Percentiles rank a stretch among this genome's conserved stretches.
Evolutionary conservation across 192 early-diverging fungal species (phyloP).

Genomic region (Pilobolus umbonatus): DNA sequence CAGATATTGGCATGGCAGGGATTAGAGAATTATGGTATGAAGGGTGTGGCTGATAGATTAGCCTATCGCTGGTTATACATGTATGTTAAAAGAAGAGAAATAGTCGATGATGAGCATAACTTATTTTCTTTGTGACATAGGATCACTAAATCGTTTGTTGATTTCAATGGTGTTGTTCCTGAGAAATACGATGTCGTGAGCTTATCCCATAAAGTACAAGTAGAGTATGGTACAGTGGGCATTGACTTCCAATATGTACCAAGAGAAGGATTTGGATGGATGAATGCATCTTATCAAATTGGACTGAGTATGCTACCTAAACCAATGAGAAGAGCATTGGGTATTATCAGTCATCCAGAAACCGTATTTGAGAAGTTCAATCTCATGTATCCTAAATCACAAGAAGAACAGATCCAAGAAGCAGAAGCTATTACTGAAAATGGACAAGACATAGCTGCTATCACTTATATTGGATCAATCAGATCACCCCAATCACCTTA

Average conservation of each 20-base stretch:
- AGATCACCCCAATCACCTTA: background rate
- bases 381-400: background rate
- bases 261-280: slow-evolving; percentile 98
- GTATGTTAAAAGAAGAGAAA: no score
- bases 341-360: slow-evolving; percentile 36
- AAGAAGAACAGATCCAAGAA: no score
- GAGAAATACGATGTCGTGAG: slow-evolving; percentile 96
- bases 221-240: slow-evolving; percentile 97
- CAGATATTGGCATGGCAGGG: slow-evolving; percentile 97
- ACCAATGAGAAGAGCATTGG: slow-evolving; percentile 72
- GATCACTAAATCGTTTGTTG: slow-evolving; percentile 92
- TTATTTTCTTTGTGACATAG: slow-evolving; percentile 16
- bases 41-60: slow-evolving; percentile 64
- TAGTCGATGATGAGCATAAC: background rate
- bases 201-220: slow-evolving; percentile 85
- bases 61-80: slow-evolving; percentile 97
- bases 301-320: slow-evolving; percentile 72
- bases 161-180: slow-evolving; percentile 94
- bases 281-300: slow-evolving; percentile 91
- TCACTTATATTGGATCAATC: slow-evolving; percentile 5
- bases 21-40: slow-evolving; percentile 77
- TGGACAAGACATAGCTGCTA: slow-evolving; percentile 24
- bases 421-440: slow-evolving; percentile 25
- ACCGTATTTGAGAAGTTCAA: slow-evolving; percentile 21
- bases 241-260: slow-evolving; percentile 90